phyloP scores from a whole-genome alignment of 140 eudicot genomes.

The Bidens hawaiensis region DNA sequence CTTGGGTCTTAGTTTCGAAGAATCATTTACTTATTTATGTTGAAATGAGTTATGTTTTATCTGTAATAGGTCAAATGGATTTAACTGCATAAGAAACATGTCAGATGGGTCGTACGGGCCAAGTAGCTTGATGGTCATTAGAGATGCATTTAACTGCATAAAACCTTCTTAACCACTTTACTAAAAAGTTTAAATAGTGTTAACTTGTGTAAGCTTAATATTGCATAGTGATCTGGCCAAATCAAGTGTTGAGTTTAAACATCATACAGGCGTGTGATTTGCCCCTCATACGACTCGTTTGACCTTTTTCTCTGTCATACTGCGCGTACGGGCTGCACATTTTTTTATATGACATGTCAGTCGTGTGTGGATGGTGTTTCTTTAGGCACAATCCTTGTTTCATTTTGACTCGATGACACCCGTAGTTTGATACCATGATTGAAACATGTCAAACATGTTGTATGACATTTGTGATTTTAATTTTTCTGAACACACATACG shows the following conservation, averaged over 20 bases:
- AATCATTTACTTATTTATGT: not conserved
- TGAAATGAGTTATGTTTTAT: not conserved
- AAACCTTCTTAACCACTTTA: not conserved
- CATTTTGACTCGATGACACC: no score
- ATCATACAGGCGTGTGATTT: no score
- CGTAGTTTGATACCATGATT: not conserved
- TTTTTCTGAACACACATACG: conserved; percentile 1
- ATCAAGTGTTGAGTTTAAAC: no score
- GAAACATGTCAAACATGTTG: not conserved
- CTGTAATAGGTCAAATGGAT: not conserved
- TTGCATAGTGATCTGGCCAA: no score
- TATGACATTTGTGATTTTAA: not conserved
- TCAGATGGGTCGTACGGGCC: not conserved
- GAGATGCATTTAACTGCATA: not conserved
- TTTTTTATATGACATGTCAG: no score
- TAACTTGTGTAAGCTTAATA: no score
- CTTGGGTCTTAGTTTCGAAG: conserved; percentile 3
- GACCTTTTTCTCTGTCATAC: no score
- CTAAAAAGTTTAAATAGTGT: not conserved
- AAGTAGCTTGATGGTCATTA: not conserved
- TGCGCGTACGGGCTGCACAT: no score
- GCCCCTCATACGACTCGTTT: no score
- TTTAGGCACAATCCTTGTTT: no score
- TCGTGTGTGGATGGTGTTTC: no score
- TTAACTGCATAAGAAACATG: not conserved